Evolutionary conservation across 2,329 filamentous ascomycete species (phyloP), one percentile per base, ranked within the genome.

Genomic region (Alternaria gansuensis): DNA sequence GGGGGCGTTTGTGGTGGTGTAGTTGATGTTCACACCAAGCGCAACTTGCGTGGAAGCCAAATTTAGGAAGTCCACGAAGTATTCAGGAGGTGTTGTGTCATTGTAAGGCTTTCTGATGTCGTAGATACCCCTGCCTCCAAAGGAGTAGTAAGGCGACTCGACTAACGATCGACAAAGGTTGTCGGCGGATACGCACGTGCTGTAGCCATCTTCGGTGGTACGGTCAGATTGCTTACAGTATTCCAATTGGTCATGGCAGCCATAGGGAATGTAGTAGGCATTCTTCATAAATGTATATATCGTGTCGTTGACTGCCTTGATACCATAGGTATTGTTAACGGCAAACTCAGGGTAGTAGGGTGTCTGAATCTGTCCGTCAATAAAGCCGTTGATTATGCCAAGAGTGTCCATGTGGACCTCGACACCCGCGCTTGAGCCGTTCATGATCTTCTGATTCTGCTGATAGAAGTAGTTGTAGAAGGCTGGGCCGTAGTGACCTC

Each of bases 381-480:
- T 79, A 50, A 85, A 82, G 10, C 83, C 84, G 60, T 85, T 85
- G 39, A 84, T 81, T 54, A 86, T 82, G 0, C 83, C 82, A 3
- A 86, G 69, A 0, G 83, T 83, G 57, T 85, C 82, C 55, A 86
- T 84, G 29, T 82, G 76, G 3, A 87, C 79, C 41, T 80, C 74
- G 3, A 83, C 79, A 14, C 84, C 84, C 1, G 79, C 67, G 11
- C 75, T 62, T 0, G 73, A 78, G 8, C 83, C 83, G 40, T 82
- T 82, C 29, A 75, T 66, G 62, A 87, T 85, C 29, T 79, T 78
- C 54, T 82, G 71, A 56, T 86, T 87, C 62, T 87, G 82, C 43
- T 85, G 75, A 56, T 84, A 82, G 72, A 87, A 86, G 65, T 85
- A 81, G 58, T 83, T 81, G 75, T 81, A 86, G 73, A 86, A 86